phyloP scores from a whole-genome alignment of 2,329 filamentous ascomycete genomes.

The Xylaria hypoxylon region DNA sequence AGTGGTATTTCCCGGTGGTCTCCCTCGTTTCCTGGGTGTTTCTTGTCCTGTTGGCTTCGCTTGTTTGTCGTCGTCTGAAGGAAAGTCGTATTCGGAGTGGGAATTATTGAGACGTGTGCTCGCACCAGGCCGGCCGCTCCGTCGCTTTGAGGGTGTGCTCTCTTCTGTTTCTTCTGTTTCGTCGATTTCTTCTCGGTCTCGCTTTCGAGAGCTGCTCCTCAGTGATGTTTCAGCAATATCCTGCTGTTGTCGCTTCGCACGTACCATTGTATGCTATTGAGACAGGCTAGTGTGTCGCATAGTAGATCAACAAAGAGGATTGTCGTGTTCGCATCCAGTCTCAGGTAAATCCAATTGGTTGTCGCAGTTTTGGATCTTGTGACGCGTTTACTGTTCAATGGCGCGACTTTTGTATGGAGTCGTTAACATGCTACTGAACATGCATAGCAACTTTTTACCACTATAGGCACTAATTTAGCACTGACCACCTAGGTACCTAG shows the following conservation, averaged over 20 bases:
- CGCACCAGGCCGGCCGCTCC: constrained; percentile 25
- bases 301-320: background rate
- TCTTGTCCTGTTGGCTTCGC: constrained; percentile 24
- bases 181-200: constrained; percentile 38
- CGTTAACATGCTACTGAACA: no score
- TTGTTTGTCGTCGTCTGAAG: constrained; percentile 44
- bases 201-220: constrained; percentile 43
- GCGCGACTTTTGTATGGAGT: constrained; percentile 11
- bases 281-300: background rate
- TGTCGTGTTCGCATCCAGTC: background rate
- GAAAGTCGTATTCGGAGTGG: constrained; percentile 46
- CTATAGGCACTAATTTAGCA: background rate
- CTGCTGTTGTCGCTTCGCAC: constrained; percentile 42
- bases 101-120: constrained; percentile 22
- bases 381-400: constrained; percentile 26
- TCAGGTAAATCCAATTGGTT: background rate
- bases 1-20: constrained; percentile 20
- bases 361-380: constrained; percentile 5
- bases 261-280: constrained; percentile 43
- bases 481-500: no score
- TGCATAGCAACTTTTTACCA: no score
- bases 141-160: constrained; percentile 40
- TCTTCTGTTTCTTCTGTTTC: constrained; percentile 33
- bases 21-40: constrained; percentile 44
- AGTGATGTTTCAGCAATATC: constrained; percentile 30